Conservation (phyloP, 2,329 filamentous ascomycete species). For the Seiridium cupressi region DNA sequence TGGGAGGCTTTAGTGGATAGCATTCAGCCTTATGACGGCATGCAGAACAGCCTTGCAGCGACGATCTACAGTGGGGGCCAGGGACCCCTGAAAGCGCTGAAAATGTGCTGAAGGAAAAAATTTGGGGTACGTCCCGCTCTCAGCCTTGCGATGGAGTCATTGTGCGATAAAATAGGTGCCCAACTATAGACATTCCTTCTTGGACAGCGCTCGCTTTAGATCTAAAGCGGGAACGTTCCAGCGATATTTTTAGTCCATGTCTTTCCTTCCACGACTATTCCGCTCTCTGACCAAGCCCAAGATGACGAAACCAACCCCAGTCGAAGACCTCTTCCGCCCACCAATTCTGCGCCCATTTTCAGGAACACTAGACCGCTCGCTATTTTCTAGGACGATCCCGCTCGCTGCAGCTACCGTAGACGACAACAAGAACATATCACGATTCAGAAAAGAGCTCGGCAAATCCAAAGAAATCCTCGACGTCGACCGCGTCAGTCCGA, state of each 20-base stretch:
- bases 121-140: background rate
- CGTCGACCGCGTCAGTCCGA: slow-evolving; percentile 60
- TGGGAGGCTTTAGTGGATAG: background rate
- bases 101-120: background rate
- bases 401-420: slow-evolving; percentile 76
- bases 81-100: background rate
- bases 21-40: slow-evolving; percentile 8
- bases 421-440: slow-evolving; percentile 72
- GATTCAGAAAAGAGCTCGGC: slow-evolving; percentile 65
- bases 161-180: background rate
- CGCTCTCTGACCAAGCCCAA: background rate
- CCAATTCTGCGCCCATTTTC: slow-evolving; percentile 74
- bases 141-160: slow-evolving; percentile 5
- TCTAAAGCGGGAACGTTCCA: background rate
- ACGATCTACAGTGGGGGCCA: background rate
- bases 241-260: background rate
- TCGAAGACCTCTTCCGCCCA: slow-evolving; percentile 67
- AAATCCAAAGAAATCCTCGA: slow-evolving; percentile 65
- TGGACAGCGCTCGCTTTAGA: background rate
- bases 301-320: background rate
- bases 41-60: slow-evolving; percentile 1
- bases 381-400: slow-evolving; percentile 76
- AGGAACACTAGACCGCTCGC: slow-evolving; percentile 75
- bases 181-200: background rate
- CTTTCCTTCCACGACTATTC: background rate